Evolutionary conservation across 2,329 filamentous ascomycete species (phyloP), one percentile per base, ranked within the genome.

Genomic region (Phoma sp.): DNA sequence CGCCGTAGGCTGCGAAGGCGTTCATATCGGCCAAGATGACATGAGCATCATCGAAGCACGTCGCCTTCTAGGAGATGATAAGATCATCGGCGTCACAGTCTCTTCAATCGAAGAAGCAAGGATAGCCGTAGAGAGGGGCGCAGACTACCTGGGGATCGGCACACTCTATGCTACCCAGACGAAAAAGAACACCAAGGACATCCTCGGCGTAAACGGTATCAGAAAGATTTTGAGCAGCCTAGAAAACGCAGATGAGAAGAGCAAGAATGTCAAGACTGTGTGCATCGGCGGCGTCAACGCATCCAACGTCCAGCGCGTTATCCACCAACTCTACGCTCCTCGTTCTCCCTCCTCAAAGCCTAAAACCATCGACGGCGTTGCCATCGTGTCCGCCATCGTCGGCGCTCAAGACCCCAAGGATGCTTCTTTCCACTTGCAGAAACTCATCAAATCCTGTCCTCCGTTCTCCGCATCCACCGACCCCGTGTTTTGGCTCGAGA

Each of bases 1-100:
- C 15, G 92, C 92, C 12, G 84, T 93, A 36, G 90, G 87, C 11
- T 95, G 91, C 52, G 93, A 97, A 77, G 95, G 95, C 38, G 92
- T 96, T 7, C 95, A 98, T 74, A 84, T 98, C 42, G 95, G 95
- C 6, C 93, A 98, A 78, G 93, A 97, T 82, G 93, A 98, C 74
- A 88, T 96, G 81, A 86, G 85, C 54, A 73, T 91, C 23, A 68
- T 76, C 7, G 82, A 83, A 32, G 93, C 92, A 2, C 88, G 91
- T 53, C 81, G 77, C 18, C 75, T 97, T 2, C 83, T 98, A 0
- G 92, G 92, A 0, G 77, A 84, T 1, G 80, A 87, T 61, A 88
- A 91, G 46, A 93, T 96, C 66, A 92, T 98, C 57, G 93, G 95
- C 18, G 90, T 96, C 28, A 96, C 91, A 6, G 90, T 90, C n/a